Percentiles rank a stretch among this genome's conserved stretches.
Evolutionary conservation across 2,329 filamentous ascomycete genomes (phyloP).

Genomic region (Penicillium sp.): DNA sequence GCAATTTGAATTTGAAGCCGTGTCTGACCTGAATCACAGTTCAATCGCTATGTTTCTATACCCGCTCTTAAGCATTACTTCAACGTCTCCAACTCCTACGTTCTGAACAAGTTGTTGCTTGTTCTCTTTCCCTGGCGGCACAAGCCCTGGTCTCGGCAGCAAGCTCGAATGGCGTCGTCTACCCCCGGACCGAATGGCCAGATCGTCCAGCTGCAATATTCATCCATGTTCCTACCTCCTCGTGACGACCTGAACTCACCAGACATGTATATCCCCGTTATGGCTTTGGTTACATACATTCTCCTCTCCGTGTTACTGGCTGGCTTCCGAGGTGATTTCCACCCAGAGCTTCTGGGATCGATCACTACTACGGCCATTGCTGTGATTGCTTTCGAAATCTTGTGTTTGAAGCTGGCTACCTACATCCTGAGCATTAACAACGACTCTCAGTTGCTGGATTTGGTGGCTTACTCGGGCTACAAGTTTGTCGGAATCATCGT

Average conservation of each 20-base stretch:
- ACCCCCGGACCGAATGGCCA: conserved; percentile 54
- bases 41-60: conserved; percentile 84
- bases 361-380: conserved; percentile 80
- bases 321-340: conserved; percentile 83
- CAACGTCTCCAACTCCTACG: conserved; percentile 97
- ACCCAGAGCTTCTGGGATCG: conserved; percentile 86
- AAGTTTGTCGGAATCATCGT: conserved; percentile 97
- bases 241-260: conserved; percentile 95
- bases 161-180: conserved; percentile 52
- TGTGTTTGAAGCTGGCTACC: conserved; percentile 86
- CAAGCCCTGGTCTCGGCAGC: conserved; percentile 93
- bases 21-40: conserved; percentile 41
- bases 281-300: conserved; percentile 97
- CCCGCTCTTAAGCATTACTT: conserved; percentile 97
- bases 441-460: conserved; percentile 85
- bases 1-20: background rate
- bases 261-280: conserved; percentile 99
- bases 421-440: conserved; percentile 93
- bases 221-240: conserved; percentile 71
- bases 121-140: conserved; percentile 98
- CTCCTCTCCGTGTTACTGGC: conserved; percentile 87
- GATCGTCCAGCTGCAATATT: conserved; percentile 55
- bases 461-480: conserved; percentile 95
- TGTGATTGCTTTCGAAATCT: conserved; percentile 80
- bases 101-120: conserved; percentile 85